These are phyloP conservation scores for Trebouxia sp. DNA, from an alignment of 139 green algal genomes.

Conservation along the genomic window DNA sequence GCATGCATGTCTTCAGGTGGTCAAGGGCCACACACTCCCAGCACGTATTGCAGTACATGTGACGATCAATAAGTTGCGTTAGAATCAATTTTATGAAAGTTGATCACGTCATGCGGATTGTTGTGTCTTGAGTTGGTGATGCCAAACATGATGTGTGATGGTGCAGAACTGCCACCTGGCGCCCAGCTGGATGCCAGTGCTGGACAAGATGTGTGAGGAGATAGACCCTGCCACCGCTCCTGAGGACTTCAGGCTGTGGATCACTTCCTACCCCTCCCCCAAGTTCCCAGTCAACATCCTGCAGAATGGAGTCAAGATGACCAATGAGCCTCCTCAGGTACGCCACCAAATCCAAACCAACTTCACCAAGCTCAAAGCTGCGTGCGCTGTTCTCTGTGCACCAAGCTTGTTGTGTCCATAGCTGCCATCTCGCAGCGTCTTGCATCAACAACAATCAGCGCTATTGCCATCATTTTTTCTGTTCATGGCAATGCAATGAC, in stretches of 20 bases:
- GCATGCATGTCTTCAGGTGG: no score
- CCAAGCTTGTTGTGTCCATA: not conserved
- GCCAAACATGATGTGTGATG: not conserved
- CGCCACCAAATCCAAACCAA: no score
- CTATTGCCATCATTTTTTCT: no score
- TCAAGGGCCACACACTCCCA: no score
- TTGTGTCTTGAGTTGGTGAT: no score
- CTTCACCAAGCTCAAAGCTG: no score
- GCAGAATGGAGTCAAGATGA: slow-evolving; percentile 72
- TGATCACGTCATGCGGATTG: no score
- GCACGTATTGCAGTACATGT: no score
- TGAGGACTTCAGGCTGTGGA: slow-evolving; percentile 76
- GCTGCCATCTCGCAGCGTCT: not conserved
- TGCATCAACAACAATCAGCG: not conserved
- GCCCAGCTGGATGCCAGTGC: slow-evolving; percentile 68
- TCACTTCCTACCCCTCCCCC: slow-evolving; percentile 67
- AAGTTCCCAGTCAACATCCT: slow-evolving; percentile 51
- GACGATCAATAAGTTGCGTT: no score
- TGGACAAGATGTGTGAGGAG: slow-evolving; percentile 78
- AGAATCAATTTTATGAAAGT: no score
- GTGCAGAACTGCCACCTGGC: slow-evolving; percentile 78
- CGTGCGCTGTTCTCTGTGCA: not conserved
- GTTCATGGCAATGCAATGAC: no score
- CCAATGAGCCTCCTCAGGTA: slow-evolving; percentile 80
- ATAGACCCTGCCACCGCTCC: slow-evolving; percentile 60